Percentiles rank a stretch among this genome's conserved stretches.
These are phyloP conservation scores for Wickerhamomyces hampshirensis DNA, from an alignment of 805 yeast species.

Conservation along the genomic window DNA sequence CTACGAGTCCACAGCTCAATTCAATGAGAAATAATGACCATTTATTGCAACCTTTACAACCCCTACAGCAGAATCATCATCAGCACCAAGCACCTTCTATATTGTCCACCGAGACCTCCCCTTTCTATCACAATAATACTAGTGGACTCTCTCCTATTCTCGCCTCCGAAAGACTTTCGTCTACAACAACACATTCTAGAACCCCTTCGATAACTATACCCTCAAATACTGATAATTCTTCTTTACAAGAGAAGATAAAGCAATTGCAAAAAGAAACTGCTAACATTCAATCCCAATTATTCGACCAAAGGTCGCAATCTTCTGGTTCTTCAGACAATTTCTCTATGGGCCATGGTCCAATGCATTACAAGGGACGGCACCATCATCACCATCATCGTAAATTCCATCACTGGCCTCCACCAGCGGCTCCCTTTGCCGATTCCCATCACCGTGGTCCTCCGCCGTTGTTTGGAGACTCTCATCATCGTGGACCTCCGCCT, in stretches of 20 bases:
- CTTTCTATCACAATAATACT: slow-evolving; percentile 11
- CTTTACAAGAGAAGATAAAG: slow-evolving; percentile 19
- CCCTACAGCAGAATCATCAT: too few species aligned
- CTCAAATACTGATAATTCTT: slow-evolving; percentile 1
- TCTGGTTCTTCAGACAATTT: neutral
- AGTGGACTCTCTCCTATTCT: too few species aligned
- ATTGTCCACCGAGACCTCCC: slow-evolving; percentile 12
- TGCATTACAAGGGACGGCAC: slow-evolving; percentile 1
- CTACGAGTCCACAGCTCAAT: too few species aligned
- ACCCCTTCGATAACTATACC: neutral
- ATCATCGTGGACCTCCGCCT: neutral
- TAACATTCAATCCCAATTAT: slow-evolving; percentile 16
- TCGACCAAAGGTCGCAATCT: neutral
- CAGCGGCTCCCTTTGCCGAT: neutral
- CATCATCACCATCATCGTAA: slow-evolving; percentile 1
- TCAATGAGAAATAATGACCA: too few species aligned
- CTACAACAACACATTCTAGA: too few species aligned
- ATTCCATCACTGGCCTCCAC: slow-evolving; percentile 3
- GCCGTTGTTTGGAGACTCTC: too few species aligned
- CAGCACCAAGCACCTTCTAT: slow-evolving; percentile 5
- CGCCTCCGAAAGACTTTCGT: too few species aligned
- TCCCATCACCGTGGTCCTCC: slow-evolving; percentile 1
- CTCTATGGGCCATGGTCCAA: neutral
- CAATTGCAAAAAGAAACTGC: slow-evolving; percentile 22
- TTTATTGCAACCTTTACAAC: too few species aligned